phyloP scores from a whole-genome alignment of 2,329 filamentous ascomycete species.

The Didymella exigua region DNA sequence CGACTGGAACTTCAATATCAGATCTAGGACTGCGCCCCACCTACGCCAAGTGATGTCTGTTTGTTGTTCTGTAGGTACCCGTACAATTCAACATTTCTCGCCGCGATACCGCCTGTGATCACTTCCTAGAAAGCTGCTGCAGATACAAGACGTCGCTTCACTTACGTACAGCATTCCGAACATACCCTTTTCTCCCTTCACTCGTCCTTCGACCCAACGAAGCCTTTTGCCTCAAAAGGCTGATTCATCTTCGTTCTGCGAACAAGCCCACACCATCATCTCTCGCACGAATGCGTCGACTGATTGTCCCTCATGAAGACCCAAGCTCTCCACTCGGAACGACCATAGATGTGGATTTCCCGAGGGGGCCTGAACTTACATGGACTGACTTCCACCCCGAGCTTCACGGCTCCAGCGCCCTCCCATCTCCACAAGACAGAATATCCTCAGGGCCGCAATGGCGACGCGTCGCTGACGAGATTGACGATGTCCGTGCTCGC shows the following conservation, averaged over 20 bases:
- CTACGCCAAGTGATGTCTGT: background rate
- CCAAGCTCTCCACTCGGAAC: background rate
- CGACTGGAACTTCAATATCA: background rate
- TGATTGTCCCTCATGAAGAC: background rate
- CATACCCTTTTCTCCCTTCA: too few relatives aligned
- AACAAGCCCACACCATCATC: background rate
- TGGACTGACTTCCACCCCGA: background rate
- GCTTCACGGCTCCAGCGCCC: too few relatives aligned
- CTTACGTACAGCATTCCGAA: too few relatives aligned
- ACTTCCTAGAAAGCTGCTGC: background rate
- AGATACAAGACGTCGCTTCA: background rate
- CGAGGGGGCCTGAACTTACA: background rate
- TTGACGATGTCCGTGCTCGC: background rate
- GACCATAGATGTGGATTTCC: background rate
- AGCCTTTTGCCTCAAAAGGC: background rate
- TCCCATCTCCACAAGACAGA: background rate
- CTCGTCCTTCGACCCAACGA: background rate
- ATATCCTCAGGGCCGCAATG: background rate
- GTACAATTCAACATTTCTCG: background rate
- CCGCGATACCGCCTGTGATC: background rate
- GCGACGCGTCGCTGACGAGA: background rate
- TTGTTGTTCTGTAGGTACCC: slow-evolving; percentile 3
- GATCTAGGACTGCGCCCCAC: too few relatives aligned
- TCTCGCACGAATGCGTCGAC: background rate
- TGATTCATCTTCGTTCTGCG: background rate